Evolutionary conservation across 768 basidiomycete species (phyloP), one percentile per base, ranked within the genome.

Genomic region (Russula virescens): DNA sequence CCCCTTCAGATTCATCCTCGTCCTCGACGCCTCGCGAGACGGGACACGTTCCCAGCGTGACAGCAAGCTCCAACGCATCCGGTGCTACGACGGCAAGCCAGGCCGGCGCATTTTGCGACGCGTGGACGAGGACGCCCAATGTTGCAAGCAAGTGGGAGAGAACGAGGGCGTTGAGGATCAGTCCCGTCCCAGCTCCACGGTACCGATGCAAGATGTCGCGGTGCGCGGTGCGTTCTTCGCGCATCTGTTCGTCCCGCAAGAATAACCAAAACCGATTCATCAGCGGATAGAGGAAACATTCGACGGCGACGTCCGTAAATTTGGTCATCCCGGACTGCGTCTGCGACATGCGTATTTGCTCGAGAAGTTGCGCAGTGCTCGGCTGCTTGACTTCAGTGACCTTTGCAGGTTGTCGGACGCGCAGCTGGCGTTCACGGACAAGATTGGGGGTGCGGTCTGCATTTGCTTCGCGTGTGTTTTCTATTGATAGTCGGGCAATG

Each of bases 261-360:
- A 95, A 92, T n/a, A 81, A 71, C 94, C 94, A 99, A 75, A 98
- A 97, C n/a, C 87, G 83, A 68, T 94, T 89, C 75, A 98, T 82
- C 56, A 98, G 77, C 0, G 97, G 97, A 62, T 87, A 83, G 55
- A 97, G 82, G 75, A 98, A 98, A 74, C 76, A 86, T 70, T 94
- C 92, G 0, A 90, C 90, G 0, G 94, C 93, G 28, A 98, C 75
- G 56, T 83, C 80, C 21, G 83, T 84, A 69, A 88, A 89, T 2
- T 80, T 76, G 34, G 74, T 68, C 51, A n/a, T 48, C 45, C 69
- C 68, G 38, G 54, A 56, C 31, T 38, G 42, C n/a, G 58, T 19
- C 51, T 42, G 28, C 46, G 40, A 60, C 53, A 51, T 43, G 65
- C 48, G 40, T 63, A 53, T 62, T 43, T 35, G 50, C 49, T 51